phyloP scores from a whole-genome alignment of 371 early-diverging fungal species.

The Blakeslea trispora region DNA sequence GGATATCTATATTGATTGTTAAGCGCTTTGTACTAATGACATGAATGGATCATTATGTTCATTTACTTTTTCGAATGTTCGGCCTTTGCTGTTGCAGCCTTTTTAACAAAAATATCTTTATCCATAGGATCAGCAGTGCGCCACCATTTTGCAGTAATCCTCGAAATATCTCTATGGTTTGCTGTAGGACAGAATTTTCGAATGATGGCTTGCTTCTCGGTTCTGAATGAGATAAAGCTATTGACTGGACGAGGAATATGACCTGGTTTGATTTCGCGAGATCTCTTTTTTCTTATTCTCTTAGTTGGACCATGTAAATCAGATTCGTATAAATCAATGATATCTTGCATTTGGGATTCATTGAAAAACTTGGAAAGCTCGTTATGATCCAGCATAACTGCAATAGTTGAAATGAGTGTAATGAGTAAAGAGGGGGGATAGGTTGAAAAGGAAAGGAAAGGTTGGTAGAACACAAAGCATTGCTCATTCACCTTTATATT shows the following conservation, averaged over 20 bases:
- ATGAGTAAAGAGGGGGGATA: constrained; percentile 1
- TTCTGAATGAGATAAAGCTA: constrained; percentile 66
- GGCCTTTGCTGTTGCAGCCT: constrained; percentile 56
- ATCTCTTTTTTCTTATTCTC: constrained; percentile 22
- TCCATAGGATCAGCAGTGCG: constrained; percentile 45
- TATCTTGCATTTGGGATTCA: constrained; percentile 11
- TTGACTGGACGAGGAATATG: constrained; percentile 57
- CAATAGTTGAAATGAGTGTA: constrained; percentile 11
- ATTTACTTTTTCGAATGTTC: constrained; percentile 60
- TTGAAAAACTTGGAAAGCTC: constrained; percentile 13
- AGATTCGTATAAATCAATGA: constrained; percentile 6
- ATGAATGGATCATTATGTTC: constrained; percentile 26
- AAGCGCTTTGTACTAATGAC: background rate
- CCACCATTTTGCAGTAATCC: constrained; percentile 73
- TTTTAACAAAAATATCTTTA: constrained; percentile 54
- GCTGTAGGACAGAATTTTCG: constrained; percentile 57
- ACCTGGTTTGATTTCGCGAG: constrained; percentile 23
- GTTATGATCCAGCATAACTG: constrained; percentile 3
- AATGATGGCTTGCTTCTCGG: constrained; percentile 63
- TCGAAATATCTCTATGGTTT: constrained; percentile 69
- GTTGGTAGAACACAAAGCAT: background rate
- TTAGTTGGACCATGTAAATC: constrained; percentile 5
- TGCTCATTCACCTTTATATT: background rate
- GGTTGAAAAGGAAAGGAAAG: constrained; percentile 8
- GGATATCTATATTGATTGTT: constrained; percentile 53